Base-by-base conservation (phyloP, 2,329 filamentous ascomycete species). In the Nemania serpens region DNA sequence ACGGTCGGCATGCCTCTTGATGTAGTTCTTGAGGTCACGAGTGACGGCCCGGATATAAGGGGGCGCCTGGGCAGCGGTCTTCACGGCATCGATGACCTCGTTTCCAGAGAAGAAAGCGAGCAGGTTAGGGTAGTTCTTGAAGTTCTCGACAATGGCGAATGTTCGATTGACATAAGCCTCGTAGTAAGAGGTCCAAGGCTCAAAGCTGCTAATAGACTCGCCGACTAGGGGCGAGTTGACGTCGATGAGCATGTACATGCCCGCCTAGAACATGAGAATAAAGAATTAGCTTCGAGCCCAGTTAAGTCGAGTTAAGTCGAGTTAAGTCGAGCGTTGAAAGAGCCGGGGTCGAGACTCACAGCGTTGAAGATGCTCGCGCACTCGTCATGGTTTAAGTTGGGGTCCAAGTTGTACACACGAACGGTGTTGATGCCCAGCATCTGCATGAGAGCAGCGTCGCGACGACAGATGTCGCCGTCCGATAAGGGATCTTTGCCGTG, bases 21-120 rank as follows among this genome's bases (percentile, higher is more conserved):
- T 88, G 80, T 93, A 93, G 74, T 88, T 88, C 82, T 91, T 92
- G 74, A 93, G 81, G 76, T 93, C 90, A 71, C 90, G 88, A 48
- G 88, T 92, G 65, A 91, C 85, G 64, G 90, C 90, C 76, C 87
- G 83, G 67, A 88, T 80, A 74, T 91, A 93, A n/a, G 86, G 88
- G 43, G 89, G 89, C 36, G 85, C 86, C 55, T 75, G 76, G 55
- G 80, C 76, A 64, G 85, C 88, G 39, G 84, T 88, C 46, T 80
- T 73, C 52, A 85, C 79, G 66, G 88, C 80, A 75, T 90, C 88
- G 76, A 91, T 90, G 71, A 92, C 88, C 77, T 93, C 90, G 75
- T 93, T 93, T 59, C 87, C 90, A 47, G 89, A 88, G 80, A 92
- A 93, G 83, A 90, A 93, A 59, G 83, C 79, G n/a, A 88, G 78